Conservation (phyloP, 2,329 filamentous ascomycete species). For the Aaosphaeria pasadenensis region DNA sequence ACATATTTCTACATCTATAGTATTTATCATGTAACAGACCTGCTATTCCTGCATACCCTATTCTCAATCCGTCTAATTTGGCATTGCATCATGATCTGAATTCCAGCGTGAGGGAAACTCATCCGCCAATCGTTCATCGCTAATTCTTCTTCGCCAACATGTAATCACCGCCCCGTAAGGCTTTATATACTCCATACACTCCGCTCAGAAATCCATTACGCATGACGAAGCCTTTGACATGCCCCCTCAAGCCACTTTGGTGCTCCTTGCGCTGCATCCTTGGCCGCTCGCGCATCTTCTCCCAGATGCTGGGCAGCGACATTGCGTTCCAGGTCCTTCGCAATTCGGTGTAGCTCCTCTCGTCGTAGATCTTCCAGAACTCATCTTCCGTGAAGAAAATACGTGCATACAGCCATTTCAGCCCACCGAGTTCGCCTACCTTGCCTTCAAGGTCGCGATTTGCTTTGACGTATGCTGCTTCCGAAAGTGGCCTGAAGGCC, state of each 20-base stretch:
- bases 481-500: constrained; percentile 61
- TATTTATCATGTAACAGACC: too few species aligned
- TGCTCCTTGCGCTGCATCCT: constrained; percentile 40
- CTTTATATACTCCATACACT: constrained; percentile 38
- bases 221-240: constrained; percentile 20
- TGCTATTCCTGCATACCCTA: too few species aligned
- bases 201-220: constrained; percentile 33
- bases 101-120: too few species aligned
- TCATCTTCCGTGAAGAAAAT: constrained; percentile 73
- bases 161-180: constrained; percentile 30
- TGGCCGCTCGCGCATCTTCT: constrained; percentile 53
- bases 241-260: constrained; percentile 18
- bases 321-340: constrained; percentile 62
- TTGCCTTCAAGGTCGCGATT: constrained; percentile 73
- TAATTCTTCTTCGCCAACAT: constrained; percentile 22
- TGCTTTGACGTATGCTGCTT: constrained; percentile 59
- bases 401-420: constrained; percentile 87
- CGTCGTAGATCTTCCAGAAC: constrained; percentile 66
- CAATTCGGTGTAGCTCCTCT: constrained; percentile 60
- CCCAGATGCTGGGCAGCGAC: constrained; percentile 65
- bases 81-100: too few species aligned
- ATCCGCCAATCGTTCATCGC: too few species aligned
- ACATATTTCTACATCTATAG: too few species aligned
- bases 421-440: constrained; percentile 66
- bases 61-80: too few species aligned